Evolutionary conservation across 2,329 filamentous ascomycete species (phyloP), one percentile per base, ranked within the genome.

Genomic region (Arthrobotrys iridis): DNA sequence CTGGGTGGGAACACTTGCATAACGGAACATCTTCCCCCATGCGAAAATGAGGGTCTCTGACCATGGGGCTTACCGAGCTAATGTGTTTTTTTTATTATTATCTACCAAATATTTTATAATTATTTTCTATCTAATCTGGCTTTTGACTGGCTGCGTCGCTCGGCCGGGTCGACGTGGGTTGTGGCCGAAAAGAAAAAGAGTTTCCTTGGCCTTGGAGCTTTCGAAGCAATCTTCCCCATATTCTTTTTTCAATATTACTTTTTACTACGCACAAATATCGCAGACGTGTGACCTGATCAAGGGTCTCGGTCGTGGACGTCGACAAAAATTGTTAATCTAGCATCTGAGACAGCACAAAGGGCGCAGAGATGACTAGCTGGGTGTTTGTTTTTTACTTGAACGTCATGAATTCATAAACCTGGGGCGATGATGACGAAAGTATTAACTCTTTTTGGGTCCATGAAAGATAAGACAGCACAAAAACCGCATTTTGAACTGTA

Each of bases 181-280:
- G 46, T 52, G 46, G 46, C 46, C 46, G 46, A 52, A 30, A 52
- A 52, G n/a, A n/a, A n/a, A n/a, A n/a, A n/a, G n/a, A n/a, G n/a
- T n/a, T n/a, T n/a, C n/a, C 46, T 52, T 40, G 35, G 11, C 4
- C 13, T 40, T 13, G 35, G 4, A 40, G 35, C 35, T 40, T 5
- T 4, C n/a, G 7, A n/a, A 6, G 35, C 11, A 6, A 2, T 10
- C 11, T 6, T 40, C 35, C 50, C 26, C 10, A 20, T n/a, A 33
- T 2, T 11, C 15, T 30, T 52, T 30, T 33, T 52, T 48, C n/a
- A n/a, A n/a, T 18, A 18, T 52, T 55, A 8, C 30, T 55, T 55
- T 55, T 55, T 55, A 57, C 2, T 50, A 41, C 68, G 68, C 68
- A 73, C 60, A 73, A 73, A 73, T 65, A 58, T 65, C 68, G 68